These are phyloP conservation scores for Tetragonia tetragonoides DNA, from an alignment of 148 eudicot genomes.

Conservation along the genomic window DNA sequence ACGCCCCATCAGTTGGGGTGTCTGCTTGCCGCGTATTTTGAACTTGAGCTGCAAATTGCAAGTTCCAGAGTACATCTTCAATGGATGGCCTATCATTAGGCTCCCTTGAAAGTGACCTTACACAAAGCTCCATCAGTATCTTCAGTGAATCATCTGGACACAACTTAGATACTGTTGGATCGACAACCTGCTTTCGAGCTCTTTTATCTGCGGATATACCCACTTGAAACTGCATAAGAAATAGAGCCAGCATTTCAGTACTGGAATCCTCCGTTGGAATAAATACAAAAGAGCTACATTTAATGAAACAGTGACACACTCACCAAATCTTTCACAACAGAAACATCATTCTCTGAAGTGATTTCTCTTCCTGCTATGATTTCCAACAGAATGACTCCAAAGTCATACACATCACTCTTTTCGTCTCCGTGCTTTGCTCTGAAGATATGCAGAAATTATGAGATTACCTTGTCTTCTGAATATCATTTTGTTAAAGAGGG, in stretches of 20 bases:
- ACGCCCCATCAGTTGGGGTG: slow-evolving; percentile 37
- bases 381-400: slow-evolving; percentile 76
- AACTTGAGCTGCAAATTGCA: slow-evolving; percentile 80
- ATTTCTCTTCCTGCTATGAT: slow-evolving; percentile 59
- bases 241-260: neutral
- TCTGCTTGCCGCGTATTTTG: slow-evolving; percentile 45
- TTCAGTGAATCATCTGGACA: slow-evolving; percentile 63
- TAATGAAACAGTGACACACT: slow-evolving; percentile 18
- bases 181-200: slow-evolving; percentile 58
- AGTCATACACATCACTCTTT: slow-evolving; percentile 60
- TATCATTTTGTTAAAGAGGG: neutral
- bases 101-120: slow-evolving; percentile 49
- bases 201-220: slow-evolving; percentile 50
- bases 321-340: slow-evolving; percentile 61
- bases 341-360: slow-evolving; percentile 38
- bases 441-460: slow-evolving; percentile 6
- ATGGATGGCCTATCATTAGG: slow-evolving; percentile 55
- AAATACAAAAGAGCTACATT: neutral
- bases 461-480: neutral
- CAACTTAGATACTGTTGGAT: slow-evolving; percentile 60
- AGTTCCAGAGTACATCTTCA: slow-evolving; percentile 79
- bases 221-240: slow-evolving; percentile 48
- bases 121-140: slow-evolving; percentile 60
- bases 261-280: neutral
- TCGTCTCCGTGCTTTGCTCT: slow-evolving; percentile 40